Evolutionary conservation across 208 protist species (phyloP).

Genomic region (Leishmania turanica): DNA sequence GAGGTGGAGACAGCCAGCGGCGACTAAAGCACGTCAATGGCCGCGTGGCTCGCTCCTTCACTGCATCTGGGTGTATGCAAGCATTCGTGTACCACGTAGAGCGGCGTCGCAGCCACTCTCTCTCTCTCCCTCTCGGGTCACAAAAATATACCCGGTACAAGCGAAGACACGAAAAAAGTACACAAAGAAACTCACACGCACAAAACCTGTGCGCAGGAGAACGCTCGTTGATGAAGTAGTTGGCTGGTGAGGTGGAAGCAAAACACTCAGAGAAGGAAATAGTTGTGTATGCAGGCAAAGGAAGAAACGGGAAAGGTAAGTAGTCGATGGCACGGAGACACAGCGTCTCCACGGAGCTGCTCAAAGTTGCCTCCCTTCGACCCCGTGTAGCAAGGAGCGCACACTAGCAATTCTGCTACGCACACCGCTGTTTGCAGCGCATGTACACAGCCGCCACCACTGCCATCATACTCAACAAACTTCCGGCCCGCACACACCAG

Average conservation of each 20-base stretch:
- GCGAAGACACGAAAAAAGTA: not conserved
- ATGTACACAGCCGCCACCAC: slow-evolving; percentile 16
- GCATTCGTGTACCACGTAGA: not conserved
- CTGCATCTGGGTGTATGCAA: not conserved
- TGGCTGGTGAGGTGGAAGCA: not conserved
- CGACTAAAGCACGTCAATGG: not conserved
- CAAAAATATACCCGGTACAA: too few relatives aligned
- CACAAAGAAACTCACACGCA: not conserved
- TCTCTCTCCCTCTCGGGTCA: not conserved
- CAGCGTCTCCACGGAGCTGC: not conserved
- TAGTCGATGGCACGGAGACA: too few relatives aligned
- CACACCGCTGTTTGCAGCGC: slow-evolving; percentile 7
- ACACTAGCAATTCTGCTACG: not conserved
- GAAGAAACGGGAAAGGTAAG: not conserved
- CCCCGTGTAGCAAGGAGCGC: not conserved
- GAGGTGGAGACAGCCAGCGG: not conserved
- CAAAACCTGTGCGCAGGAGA: not conserved
- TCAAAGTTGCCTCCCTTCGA: not conserved
- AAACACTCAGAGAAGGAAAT: not conserved
- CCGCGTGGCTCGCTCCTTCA: not conserved
- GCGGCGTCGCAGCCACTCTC: not conserved
- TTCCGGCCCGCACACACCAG: slow-evolving; percentile 17
- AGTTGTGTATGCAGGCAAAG: not conserved
- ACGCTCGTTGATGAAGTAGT: not conserved
- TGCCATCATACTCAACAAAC: slow-evolving; percentile 16